Evolutionary conservation across 192 early-diverging fungal species (phyloP).

Genomic region (Endogone sp.): DNA sequence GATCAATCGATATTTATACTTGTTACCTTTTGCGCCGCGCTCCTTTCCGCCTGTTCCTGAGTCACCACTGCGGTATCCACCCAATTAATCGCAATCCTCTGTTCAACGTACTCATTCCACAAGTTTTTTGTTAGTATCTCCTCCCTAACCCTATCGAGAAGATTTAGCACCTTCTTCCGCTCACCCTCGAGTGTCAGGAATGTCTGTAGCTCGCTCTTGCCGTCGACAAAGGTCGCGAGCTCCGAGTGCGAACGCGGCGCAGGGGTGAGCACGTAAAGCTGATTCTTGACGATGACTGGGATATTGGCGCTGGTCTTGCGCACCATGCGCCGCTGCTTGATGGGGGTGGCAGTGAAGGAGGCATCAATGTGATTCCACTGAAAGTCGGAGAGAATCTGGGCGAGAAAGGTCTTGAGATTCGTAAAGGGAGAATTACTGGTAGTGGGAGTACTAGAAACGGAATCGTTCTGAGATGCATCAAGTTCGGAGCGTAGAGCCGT

Average conservation of each 20-base stretch:
- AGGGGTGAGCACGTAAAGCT: slow-evolving; percentile 13
- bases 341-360: slow-evolving; percentile 7
- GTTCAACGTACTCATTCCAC: slow-evolving; percentile 17
- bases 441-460: not conserved
- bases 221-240: slow-evolving; percentile 5
- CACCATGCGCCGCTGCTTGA: not conserved
- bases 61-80: slow-evolving; percentile 2
- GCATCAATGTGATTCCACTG: slow-evolving; percentile 22
- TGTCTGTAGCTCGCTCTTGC: slow-evolving; percentile 5
- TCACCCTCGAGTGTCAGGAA: slow-evolving; percentile 7
- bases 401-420: slow-evolving; percentile 9
- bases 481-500: slow-evolving; percentile 1
- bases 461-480: slow-evolving; percentile 1
- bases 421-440: slow-evolving; percentile 5
- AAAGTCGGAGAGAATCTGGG: slow-evolving; percentile 15
- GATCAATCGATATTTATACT: too few species aligned
- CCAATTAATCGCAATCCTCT: slow-evolving; percentile 16
- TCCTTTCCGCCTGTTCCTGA: not conserved
- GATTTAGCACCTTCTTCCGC: slow-evolving; percentile 2
- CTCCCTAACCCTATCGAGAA: slow-evolving; percentile 4
- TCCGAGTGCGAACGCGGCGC: slow-evolving; percentile 6
- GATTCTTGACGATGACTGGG: slow-evolving; percentile 12
- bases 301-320: not conserved
- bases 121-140: slow-evolving; percentile 6
- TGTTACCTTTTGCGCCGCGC: not conserved